Evolutionary conservation across 495 filamentous ascomycete species (phyloP), one percentile per base, ranked within the genome.

Genomic region (Letharia columbiana): DNA sequence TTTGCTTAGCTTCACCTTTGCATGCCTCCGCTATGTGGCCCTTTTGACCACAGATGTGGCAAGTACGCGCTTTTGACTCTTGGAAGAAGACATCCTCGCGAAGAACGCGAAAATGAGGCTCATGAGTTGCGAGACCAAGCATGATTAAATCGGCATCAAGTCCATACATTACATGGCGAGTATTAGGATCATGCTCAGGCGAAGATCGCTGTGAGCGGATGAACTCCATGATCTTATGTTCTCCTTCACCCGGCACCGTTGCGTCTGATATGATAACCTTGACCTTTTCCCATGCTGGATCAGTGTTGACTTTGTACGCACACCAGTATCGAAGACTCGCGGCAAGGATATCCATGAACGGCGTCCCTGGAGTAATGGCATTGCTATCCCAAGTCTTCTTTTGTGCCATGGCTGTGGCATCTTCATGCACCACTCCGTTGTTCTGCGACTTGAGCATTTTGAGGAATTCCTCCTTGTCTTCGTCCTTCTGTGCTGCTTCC

Each of bases 161-260:
- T 59, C 91, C 92, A 73, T 96, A 97, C 61, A 96, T 93, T 64
- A 96, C 94, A 78, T 98, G 95, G 58, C 87, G 88, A 18, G 95
- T 97, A 74, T 99, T 98, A 41, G 94, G 95, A 72, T 99, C 88
- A 74, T 99, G 92, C 62, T 92, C 87, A 1, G 92, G 90, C 40
- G 89, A 91, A 45, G 87, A 82, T 68, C 94, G 88, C 77, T 99
- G 95, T 35, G 93, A 96, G 70, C 94, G 87, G 68, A 99, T 84
- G 72, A 98, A 99, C 56, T 96, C 86, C 94, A 99, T 99, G 69
- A 99, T 97, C 79, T 99, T 99, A 76, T 99, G 94, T 75, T 99
- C 94, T 74, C 94, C 94, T 77, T 99, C 94, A 70, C 94, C 94
- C 47, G 94, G 94, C 28, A 99, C 94, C 0, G 92, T 96, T 49